A percentile compares a stretch with the other conserved stretches of the same genome.
Conservation (phyloP, 495 filamentous ascomycete genomes). For the Podospora bellae-mahoneyi region DNA sequence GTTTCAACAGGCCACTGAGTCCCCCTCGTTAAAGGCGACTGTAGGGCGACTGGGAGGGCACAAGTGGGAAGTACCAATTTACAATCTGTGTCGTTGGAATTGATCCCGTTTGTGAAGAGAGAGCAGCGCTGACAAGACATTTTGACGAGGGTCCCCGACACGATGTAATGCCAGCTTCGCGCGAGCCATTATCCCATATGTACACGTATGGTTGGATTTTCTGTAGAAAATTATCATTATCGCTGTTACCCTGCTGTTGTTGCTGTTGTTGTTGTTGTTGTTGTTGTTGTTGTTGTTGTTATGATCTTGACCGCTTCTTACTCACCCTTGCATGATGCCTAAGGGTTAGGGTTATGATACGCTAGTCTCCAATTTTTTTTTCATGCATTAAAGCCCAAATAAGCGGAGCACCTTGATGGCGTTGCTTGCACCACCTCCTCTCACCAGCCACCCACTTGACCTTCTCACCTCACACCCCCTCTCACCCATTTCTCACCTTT, state of each 20-base stretch:
- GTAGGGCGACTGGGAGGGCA: not conserved
- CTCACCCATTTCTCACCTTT: not conserved
- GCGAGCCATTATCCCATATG: not conserved
- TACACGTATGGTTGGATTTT: not conserved
- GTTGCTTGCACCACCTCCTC: not conserved
- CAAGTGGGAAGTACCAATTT: not conserved
- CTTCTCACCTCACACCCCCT: not conserved
- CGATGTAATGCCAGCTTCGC: not conserved
- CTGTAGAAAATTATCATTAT: not conserved
- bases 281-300: too few relatives aligned
- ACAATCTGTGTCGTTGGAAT: conserved; percentile 12
- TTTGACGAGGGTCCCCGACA: not conserved
- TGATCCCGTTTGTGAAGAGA: conserved; percentile 17
- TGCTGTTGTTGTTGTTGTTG: not conserved
- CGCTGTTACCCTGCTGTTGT: not conserved
- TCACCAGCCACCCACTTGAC: not conserved
- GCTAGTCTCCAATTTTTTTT: conserved; percentile 4
- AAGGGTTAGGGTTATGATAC: conserved; percentile 15
- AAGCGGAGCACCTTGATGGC: conserved; percentile 13
- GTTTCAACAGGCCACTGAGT: conserved; percentile 88
- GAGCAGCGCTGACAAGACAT: not conserved
- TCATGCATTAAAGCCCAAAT: not conserved
- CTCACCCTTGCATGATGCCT: too few relatives aligned
- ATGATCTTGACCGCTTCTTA: too few relatives aligned
- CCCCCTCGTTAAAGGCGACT: conserved; percentile 37